Base-by-base conservation (phyloP, 495 filamentous ascomycete genomes). In the Daldinia vernicosa region DNA sequence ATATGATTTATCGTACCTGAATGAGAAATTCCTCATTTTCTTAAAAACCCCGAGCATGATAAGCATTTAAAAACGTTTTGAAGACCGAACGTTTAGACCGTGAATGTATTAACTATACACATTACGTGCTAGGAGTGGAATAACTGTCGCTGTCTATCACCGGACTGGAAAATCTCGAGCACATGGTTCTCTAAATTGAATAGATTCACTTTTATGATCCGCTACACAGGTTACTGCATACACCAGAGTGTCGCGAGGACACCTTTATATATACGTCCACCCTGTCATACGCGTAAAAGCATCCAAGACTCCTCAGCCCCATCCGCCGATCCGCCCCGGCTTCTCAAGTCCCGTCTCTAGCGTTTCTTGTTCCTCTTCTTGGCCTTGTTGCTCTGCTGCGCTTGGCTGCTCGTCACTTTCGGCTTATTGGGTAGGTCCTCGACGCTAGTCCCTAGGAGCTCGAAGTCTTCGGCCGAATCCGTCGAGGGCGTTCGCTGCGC, bases 391-490 rank as follows among this genome's bases (percentile, higher is more conserved):
- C 52, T 24, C 40, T 61, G 61, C 47, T 64, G 63, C 63, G 76
- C 72, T 72, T 83, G 74, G 61, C 68, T 76, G 3, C 82, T 79
- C 40, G 80, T 80, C 19, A 80, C 40, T 60, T 74, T 77, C 1
- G 70, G 63, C 75, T 81, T 83, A 70, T 68, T 75, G 43, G 70
- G 50, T 67, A 84, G 78, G 28, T 79, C 78, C 57, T 84, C 82
- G 8, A 82, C 75, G 56, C 79, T 84, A 79, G 81, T 86, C 50
- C 83, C 85, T n/a, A 88, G 77, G 33, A 86, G 73, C 77, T 88
- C 85, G 75, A 85, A 88, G 68, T 86, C 85, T 35, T 87, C 85
- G 50, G 80, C 81, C 0, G 84, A 85, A 70, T 80, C 84, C 14
- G 81, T 81, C 39, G 78, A 83, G 24, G 78, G 78, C 11, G 83